Conservation (phyloP, 2,329 filamentous ascomycete species). For the Didymella arachidicola region DNA sequence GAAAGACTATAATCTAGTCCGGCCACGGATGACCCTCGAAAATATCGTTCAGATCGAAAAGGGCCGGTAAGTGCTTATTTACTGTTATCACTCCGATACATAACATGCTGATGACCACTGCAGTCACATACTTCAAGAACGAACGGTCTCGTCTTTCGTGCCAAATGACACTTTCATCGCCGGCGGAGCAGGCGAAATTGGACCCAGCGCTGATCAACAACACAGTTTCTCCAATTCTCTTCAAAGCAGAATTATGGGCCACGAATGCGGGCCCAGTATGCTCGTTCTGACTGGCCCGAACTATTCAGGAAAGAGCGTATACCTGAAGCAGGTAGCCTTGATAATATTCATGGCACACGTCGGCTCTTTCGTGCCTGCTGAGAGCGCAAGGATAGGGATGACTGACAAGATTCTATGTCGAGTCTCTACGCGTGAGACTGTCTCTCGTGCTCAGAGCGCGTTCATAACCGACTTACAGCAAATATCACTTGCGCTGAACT, state of each 20-base stretch:
- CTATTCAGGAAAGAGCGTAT: slow-evolving; percentile 95
- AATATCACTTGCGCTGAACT: slow-evolving; percentile 75
- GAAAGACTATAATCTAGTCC: slow-evolving; percentile 72
- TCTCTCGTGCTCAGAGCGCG: slow-evolving; percentile 69
- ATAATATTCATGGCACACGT: slow-evolving; percentile 93
- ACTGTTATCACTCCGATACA: background rate
- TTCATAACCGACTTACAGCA: slow-evolving; percentile 90
- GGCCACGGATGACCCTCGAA: slow-evolving; percentile 72
- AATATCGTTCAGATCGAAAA: slow-evolving; percentile 77
- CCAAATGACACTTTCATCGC: slow-evolving; percentile 78
- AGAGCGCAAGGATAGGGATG: slow-evolving; percentile 77
- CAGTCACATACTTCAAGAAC: slow-evolving; percentile 83
- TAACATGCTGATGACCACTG: background rate
- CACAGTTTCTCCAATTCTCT: background rate
- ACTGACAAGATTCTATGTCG: slow-evolving; percentile 93
- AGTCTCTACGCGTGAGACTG: slow-evolving; percentile 76
- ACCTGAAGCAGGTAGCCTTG: slow-evolving; percentile 89
- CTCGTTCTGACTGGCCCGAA: slow-evolving; percentile 91
- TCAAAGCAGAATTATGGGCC: background rate
- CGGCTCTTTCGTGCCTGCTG: slow-evolving; percentile 86
- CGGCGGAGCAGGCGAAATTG: slow-evolving; percentile 59
- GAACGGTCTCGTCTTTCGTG: slow-evolving; percentile 80
- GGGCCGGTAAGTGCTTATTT: slow-evolving; percentile 66
- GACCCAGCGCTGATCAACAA: slow-evolving; percentile 2
- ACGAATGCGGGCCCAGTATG: slow-evolving; percentile 64